These are phyloP conservation scores for Penicillium occitanis DNA, from an alignment of 2,329 filamentous ascomycete species.

Conservation along the genomic window DNA sequence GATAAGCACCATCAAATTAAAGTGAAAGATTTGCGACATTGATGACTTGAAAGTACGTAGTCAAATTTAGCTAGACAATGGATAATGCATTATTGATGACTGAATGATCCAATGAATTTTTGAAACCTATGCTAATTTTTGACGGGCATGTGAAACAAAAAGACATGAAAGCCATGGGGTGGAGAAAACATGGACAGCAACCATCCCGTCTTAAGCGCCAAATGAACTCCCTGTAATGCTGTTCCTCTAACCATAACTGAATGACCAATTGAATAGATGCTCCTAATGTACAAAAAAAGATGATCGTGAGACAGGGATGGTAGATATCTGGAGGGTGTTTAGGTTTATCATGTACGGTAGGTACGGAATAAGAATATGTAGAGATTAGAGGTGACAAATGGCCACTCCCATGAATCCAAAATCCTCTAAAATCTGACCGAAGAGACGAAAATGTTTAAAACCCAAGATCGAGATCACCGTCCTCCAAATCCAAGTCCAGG, in stretches of 20 bases:
- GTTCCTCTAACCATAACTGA: neutral
- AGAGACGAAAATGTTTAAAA: neutral
- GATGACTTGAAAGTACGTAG: neutral
- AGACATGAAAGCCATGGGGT: neutral
- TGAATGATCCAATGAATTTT: neutral
- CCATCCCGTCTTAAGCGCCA: neutral
- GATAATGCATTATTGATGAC: neutral
- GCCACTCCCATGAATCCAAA: neutral
- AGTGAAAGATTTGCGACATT: neutral
- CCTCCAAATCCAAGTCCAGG: constrained; percentile 75
- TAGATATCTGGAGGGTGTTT: neutral
- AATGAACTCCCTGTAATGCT: constrained; percentile 8
- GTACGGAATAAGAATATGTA: neutral
- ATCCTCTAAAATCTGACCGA: neutral
- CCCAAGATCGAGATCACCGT: constrained; percentile 64
- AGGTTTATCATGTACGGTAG: neutral
- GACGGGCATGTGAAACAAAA: neutral
- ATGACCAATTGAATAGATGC: neutral
- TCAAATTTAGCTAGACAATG: neutral
- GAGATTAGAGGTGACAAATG: neutral
- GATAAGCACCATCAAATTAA: neutral
- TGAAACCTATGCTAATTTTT: neutral
- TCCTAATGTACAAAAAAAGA: constrained; percentile 3
- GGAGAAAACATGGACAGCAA: neutral
- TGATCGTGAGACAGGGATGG: neutral